phyloP scores from a whole-genome alignment of 1,284 basidiomycete genomes.

The Cystobasidium pallidum region DNA sequence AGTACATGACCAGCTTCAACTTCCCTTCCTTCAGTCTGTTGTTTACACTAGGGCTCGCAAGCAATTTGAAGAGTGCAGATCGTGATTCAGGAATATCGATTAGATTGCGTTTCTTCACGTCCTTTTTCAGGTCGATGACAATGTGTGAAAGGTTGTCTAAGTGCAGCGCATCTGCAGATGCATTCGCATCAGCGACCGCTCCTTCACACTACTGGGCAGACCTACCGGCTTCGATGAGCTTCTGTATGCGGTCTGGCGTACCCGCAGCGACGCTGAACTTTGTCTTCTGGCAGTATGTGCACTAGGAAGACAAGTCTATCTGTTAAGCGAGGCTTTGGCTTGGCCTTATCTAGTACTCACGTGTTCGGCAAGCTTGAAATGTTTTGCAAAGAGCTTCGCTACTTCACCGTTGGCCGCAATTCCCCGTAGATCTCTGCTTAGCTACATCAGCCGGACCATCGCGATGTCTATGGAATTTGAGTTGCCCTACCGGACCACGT shows the following conservation, averaged over 20 bases:
- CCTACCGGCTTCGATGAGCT: slow-evolving; percentile 75
- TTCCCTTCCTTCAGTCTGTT: slow-evolving; percentile 70
- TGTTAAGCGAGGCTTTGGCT: not conserved
- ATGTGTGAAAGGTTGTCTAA: slow-evolving; percentile 36
- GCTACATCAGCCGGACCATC: not conserved
- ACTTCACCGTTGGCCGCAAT: slow-evolving; percentile 68
- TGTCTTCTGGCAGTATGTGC: slow-evolving; percentile 67
- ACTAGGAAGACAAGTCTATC: not conserved
- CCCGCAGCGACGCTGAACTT: slow-evolving; percentile 77
- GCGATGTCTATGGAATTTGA: not conserved
- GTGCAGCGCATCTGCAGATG: slow-evolving; percentile 24
- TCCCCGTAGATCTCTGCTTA: slow-evolving; percentile 65
- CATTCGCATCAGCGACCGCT: not conserved
- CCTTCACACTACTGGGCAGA: not conserved
- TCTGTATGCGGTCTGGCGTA: slow-evolving; percentile 77
- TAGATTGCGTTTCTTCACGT: slow-evolving; percentile 72
- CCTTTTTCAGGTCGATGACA: slow-evolving; percentile 54
- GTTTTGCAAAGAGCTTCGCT: slow-evolving; percentile 78
- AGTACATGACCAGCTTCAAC: slow-evolving; percentile 72
- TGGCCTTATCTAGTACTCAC: slow-evolving; percentile 56
- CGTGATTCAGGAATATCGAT: slow-evolving; percentile 79
- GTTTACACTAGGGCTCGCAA: slow-evolving; percentile 66
- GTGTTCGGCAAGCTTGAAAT: slow-evolving; percentile 80
- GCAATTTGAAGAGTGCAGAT: slow-evolving; percentile 73
- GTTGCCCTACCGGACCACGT: slow-evolving; percentile 64